Evolutionary conservation across 2,329 filamentous ascomycete genomes (phyloP).

Genomic region (Aspergillus alliaceus): DNA sequence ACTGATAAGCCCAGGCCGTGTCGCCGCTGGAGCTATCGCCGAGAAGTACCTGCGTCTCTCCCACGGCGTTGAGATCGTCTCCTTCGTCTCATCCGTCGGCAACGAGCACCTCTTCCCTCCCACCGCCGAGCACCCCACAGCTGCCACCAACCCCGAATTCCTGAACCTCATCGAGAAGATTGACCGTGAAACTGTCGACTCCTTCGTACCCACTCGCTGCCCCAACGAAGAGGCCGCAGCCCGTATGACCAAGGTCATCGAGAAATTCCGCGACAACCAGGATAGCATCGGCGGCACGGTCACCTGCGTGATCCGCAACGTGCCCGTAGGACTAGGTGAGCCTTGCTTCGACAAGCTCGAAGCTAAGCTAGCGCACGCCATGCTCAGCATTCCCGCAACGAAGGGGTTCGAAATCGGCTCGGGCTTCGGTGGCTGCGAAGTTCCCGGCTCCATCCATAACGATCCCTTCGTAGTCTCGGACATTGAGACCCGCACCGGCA

Average conservation of each 20-base stretch:
- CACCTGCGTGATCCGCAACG: conserved; percentile 87
- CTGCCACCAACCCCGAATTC: conserved; percentile 76
- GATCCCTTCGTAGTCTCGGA: conserved; percentile 72
- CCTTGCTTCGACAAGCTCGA: conserved; percentile 95
- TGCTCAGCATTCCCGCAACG: conserved; percentile 91
- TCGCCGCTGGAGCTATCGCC: conserved; percentile 86
- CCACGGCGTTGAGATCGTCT: conserved; percentile 86
- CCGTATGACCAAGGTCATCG: conserved; percentile 78
- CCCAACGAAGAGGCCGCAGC: conserved; percentile 65
- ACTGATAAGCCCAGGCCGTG: conserved; percentile 58
- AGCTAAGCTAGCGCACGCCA: conserved; percentile 85
- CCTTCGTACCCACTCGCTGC: conserved; percentile 82
- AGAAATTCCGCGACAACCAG: conserved; percentile 70
- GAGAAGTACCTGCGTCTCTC: conserved; percentile 85
- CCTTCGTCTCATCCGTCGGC: conserved; percentile 85
- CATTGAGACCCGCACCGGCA: conserved; percentile 17
- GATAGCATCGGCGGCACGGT: conserved; percentile 96
- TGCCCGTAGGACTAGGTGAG: conserved; percentile 83
- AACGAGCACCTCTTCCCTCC: conserved; percentile 74
- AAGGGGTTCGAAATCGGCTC: conserved; percentile 97
- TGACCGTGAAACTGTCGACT: conserved; percentile 74
- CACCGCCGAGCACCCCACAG: conserved; percentile 64
- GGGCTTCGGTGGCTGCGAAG: conserved; percentile 82
- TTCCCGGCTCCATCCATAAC: conserved; percentile 89
- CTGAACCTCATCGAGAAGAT: conserved; percentile 71